Evolutionary conservation across 768 basidiomycete genomes (phyloP).

Genomic region (Auriculariales sp.): DNA sequence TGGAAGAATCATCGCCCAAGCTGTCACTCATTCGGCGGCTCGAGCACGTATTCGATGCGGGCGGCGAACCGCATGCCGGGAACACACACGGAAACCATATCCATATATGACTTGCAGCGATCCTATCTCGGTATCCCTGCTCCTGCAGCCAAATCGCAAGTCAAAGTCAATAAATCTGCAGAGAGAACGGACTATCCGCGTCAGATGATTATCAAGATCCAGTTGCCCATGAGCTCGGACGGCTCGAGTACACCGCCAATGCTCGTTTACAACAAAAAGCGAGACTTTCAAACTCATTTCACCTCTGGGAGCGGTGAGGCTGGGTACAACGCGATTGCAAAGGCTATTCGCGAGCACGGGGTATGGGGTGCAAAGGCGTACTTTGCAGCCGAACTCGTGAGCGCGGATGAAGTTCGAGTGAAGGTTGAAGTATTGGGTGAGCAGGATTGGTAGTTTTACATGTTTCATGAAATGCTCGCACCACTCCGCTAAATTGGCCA

Average conservation of each 20-base stretch:
- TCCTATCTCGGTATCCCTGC: constrained; percentile 15
- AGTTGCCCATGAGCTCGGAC: constrained; percentile 23
- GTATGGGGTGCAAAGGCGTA: constrained; percentile 34
- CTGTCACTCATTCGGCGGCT: constrained; percentile 29
- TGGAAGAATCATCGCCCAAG: constrained; percentile 35
- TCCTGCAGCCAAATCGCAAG: constrained; percentile 9
- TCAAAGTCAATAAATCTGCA: constrained; percentile 10
- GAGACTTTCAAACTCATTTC: constrained; percentile 35
- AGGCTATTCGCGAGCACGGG: constrained; percentile 25
- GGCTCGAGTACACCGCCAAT: constrained; percentile 10
- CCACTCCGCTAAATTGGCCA: no score
- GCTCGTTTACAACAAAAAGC: constrained; percentile 37
- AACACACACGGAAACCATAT: constrained; percentile 10
- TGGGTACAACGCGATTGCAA: constrained; percentile 26
- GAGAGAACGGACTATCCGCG: constrained; percentile 17
- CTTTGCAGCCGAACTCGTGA: constrained; percentile 36
- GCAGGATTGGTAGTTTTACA: no score
- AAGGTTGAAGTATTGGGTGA: constrained; percentile 35
- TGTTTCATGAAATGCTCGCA: no score
- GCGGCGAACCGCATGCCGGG: constrained; percentile 22
- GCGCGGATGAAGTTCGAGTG: constrained; percentile 30
- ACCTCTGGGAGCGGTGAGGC: constrained; percentile 15
- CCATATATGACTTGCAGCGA: constrained; percentile 19
- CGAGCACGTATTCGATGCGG: constrained; percentile 32
- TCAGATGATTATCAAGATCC: constrained; percentile 38